Percentiles rank a stretch among this genome's conserved stretches.
Evolutionary conservation across 495 filamentous ascomycete genomes (phyloP).

Genomic region (Poronia punctata): DNA sequence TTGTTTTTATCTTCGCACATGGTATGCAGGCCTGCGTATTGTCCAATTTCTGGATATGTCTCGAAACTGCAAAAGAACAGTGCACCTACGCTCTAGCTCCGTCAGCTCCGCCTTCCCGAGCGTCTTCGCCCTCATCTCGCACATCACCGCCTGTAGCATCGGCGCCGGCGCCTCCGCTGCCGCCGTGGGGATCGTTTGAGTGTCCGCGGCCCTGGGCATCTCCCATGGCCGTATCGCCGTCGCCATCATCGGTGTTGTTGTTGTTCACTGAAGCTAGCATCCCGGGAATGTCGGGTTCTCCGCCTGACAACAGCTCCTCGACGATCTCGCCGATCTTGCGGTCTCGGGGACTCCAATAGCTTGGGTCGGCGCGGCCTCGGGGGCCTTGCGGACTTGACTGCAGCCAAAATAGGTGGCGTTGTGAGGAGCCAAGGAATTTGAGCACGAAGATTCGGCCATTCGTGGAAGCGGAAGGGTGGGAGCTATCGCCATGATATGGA

Average conservation of each 20-base stretch:
- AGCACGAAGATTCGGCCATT: slow-evolving; percentile 89
- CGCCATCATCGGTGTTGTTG: slow-evolving; percentile 52
- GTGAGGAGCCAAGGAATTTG: slow-evolving; percentile 89
- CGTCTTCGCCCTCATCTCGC: slow-evolving; percentile 78
- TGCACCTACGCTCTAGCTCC: slow-evolving; percentile 98
- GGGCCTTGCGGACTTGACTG: slow-evolving; percentile 79
- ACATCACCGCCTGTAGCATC: slow-evolving; percentile 86
- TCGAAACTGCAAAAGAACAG: slow-evolving; percentile 31
- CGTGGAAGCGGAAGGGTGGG: slow-evolving; percentile 52
- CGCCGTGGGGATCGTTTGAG: slow-evolving; percentile 49
- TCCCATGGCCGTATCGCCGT: slow-evolving; percentile 76
- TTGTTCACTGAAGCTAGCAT: slow-evolving; percentile 62
- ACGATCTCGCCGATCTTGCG: slow-evolving; percentile 77
- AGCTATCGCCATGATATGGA: slow-evolving; percentile 56
- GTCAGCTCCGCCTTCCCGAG: slow-evolving; percentile 87
- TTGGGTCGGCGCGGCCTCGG: slow-evolving; percentile 49
- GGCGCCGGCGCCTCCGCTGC: slow-evolving; percentile 71
- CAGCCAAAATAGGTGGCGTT: slow-evolving; percentile 91
- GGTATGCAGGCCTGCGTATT: slow-evolving; percentile 19
- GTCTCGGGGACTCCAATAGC: slow-evolving; percentile 76
- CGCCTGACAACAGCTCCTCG: slow-evolving; percentile 74
- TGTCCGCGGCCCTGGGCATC: slow-evolving; percentile 66
- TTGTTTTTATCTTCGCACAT: slow-evolving; percentile 18
- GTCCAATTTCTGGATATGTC: slow-evolving; percentile 23
- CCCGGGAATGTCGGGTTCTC: slow-evolving; percentile 75